Evolutionary conservation across 148 eudicot genomes (phyloP), one percentile per base, ranked within the genome.

Genomic region (Vaccinium vitisidaea): DNA sequence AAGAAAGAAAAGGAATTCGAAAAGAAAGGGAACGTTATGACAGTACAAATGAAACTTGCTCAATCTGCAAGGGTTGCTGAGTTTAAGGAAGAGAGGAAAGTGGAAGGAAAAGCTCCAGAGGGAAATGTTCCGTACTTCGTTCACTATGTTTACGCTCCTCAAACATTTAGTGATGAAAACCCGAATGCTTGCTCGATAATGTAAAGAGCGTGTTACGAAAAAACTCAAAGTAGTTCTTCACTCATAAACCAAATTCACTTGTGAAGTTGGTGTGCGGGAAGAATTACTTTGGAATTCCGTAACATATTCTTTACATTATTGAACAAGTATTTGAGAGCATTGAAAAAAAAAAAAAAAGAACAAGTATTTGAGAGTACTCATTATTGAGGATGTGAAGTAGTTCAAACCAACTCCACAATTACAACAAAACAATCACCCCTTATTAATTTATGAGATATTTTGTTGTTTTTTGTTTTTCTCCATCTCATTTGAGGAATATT

Each of bases 101-200:
- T 93, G 70, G 91, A 90, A 80, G 93, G 88, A 10, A 91, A 90
- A 56, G 89, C 87, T 54, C 88, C 84, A 70, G 92, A 86, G 0
- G 89, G 87, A 58, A 89, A 89, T 49, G 89, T 85, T 55, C 95
- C 95, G 0, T 96, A 96, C 63, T 90, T 95, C 32, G 87, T 96
- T 43, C 98, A 94, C 85, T 96, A 93, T 85, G 94, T 92, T 46
- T 92, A 96, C 84, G 98, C 96, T 15, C 97, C 98, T 84, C 99
- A 91, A 59, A 82, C 91, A 92, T 94, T 96, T 77, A 94, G 98
- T 79, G 98, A 96, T 81, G 99, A 96, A 88, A 93, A 96, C 84
- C 98, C 99, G 4, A 92, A 94, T 86, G 95, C 98, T 25, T 94
- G 99, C 84, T 88, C 88, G 1, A 39, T 92, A 2, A 87, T 84